phyloP scores from a whole-genome alignment of 2,329 filamentous ascomycete genomes.

The Neonectria hederae region DNA sequence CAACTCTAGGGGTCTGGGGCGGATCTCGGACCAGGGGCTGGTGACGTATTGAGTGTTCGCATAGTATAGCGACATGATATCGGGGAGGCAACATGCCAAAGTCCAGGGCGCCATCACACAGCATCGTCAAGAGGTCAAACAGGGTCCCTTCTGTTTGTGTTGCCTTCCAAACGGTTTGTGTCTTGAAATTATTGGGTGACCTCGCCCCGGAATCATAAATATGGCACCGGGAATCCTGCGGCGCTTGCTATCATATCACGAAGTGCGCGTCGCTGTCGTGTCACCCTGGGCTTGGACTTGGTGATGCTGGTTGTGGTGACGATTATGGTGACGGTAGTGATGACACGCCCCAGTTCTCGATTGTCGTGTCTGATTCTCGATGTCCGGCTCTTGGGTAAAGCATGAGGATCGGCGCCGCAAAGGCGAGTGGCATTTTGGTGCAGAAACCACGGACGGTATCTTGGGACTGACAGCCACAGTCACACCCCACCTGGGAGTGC shows the following conservation, averaged over 20 bases:
- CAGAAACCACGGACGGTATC: constrained; percentile 29
- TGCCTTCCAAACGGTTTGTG: neutral
- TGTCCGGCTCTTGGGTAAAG: constrained; percentile 17
- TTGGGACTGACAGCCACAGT: constrained; percentile 7
- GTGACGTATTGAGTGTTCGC: constrained; percentile 11
- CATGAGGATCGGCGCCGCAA: constrained; percentile 29
- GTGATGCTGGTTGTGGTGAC: constrained; percentile 2
- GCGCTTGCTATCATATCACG: constrained; percentile 4
- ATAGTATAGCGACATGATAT: constrained; percentile 4
- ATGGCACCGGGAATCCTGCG: constrained; percentile 6
- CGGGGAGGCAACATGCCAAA: neutral
- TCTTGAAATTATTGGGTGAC: constrained; percentile 3
- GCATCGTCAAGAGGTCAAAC: neutral
- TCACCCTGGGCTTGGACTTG: neutral
- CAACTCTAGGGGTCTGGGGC: constrained; percentile 22
- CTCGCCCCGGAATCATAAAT: constrained; percentile 1
- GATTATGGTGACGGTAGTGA: neutral
- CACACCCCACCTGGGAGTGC: constrained; percentile 1
- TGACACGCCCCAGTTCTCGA: constrained; percentile 12
- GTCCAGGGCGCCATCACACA: neutral
- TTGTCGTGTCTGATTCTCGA: constrained; percentile 23
- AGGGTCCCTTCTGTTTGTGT: neutral
- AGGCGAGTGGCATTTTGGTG: constrained; percentile 20
- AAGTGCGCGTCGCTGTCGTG: constrained; percentile 6
- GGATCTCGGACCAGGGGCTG: constrained; percentile 12